Base-by-base conservation (phyloP, 805 yeast species). In the Clavispora santaluciae region DNA sequence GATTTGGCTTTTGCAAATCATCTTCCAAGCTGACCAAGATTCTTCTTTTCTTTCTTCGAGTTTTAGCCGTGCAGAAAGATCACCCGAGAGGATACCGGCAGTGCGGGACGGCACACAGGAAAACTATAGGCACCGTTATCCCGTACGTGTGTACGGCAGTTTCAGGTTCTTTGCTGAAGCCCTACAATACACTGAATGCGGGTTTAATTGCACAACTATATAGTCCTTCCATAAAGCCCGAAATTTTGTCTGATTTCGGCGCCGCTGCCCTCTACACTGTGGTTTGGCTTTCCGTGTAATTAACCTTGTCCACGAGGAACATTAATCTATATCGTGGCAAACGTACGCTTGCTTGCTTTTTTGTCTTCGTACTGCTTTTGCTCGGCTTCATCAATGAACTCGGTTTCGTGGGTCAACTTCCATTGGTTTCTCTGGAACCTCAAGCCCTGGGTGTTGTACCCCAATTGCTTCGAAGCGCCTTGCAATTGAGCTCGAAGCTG, bases 381-480 rank as follows among this genome's bases (percentile, higher is more conserved):
- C 48, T 80, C 83, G 22, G 68, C 69, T 36, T 78, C 86, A 53
- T 86, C 96, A 35, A 78, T 73, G 55, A 80, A 89, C 56, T 83
- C 88, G 24, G 76, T 71, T 50, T 75, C 80, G 57, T 91, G 98
- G 33, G 71, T 73, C 56, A 81, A 62, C 44, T 79, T 78, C 96
- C 96, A 90, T 60, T 84, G 88, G 33, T 73, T 77, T 56, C 79
- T 81, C 44, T 86, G 62, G 52, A 78, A 85, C 51, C 75, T 78
- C 59, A 93, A 68, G 4, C 96, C 97, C 46, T 86, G 90, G 15
- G 87, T 70, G 55, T 93, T 93, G 67, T 75, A 82, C 8, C 97
- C 98, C 35, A 93, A 70, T 44, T 77, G 82, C 35, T 73, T 68
- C 12, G 75, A 68, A 16, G 78, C 78, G 3, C 57, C 52, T 35